Evolutionary conservation across 2,329 filamentous ascomycete species (phyloP).

Genomic region (Phialocephala subalpina): DNA sequence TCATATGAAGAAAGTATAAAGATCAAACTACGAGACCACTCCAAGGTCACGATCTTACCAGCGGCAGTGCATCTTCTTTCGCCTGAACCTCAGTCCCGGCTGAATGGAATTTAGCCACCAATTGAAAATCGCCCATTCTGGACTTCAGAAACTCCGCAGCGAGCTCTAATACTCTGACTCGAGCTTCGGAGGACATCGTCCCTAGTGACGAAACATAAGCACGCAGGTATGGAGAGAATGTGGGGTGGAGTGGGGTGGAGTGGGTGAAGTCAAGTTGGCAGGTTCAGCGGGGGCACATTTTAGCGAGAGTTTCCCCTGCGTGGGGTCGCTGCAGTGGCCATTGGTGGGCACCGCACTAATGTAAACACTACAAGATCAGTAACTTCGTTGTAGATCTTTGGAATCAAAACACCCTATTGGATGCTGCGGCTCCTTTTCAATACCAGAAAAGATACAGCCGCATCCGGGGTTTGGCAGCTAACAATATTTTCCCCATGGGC

Average conservation of each 20-base stretch:
- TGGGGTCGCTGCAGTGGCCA: not conserved
- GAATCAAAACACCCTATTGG: constrained; percentile 15
- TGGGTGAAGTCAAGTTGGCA: not conserved
- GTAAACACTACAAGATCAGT: not conserved
- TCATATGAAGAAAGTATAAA: not conserved
- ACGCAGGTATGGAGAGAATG: not conserved
- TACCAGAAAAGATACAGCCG: not conserved
- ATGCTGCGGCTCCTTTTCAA: not conserved
- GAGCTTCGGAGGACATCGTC: not conserved
- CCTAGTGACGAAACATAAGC: not conserved
- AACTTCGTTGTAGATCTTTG: not conserved
- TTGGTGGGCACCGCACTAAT: not conserved
- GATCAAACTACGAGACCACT: not conserved
- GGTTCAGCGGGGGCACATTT: not conserved
- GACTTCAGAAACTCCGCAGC: too few species aligned
- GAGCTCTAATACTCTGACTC: not conserved
- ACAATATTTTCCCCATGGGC: too few species aligned
- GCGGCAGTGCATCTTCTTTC: not conserved
- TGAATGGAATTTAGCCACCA: constrained; percentile 16
- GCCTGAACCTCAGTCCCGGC: not conserved
- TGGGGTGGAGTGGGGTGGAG: not conserved
- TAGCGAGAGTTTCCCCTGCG: constrained; percentile 9
- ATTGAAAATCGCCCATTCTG: constrained; percentile 10
- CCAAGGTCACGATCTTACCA: not conserved
- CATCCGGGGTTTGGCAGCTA: not conserved